These are phyloP conservation scores for Jamesozyma spencerorum DNA, from an alignment of 805 yeast species.

Conservation along the genomic window DNA sequence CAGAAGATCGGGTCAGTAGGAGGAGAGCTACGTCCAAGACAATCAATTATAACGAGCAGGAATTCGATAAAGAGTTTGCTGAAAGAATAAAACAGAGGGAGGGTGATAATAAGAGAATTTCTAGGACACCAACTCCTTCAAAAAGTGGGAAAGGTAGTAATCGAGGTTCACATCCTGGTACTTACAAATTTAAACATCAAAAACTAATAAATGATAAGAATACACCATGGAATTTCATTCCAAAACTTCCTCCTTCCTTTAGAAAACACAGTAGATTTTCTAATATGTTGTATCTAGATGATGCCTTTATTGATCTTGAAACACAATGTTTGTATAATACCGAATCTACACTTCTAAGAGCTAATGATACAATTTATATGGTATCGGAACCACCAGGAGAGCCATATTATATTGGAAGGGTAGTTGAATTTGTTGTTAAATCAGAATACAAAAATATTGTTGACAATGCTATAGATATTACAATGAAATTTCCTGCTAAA, in stretches of 20 bases:
- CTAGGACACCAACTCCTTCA: neutral
- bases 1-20: neutral
- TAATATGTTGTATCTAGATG: conserved; percentile 31
- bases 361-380: conserved; percentile 63
- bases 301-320: conserved; percentile 28
- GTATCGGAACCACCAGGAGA: conserved; percentile 90
- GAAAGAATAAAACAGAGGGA: conserved; percentile 15
- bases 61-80: conserved; percentile 21
- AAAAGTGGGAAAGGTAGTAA: neutral
- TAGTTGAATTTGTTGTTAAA: conserved; percentile 56
- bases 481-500: conserved; percentile 37
- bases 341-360: conserved; percentile 16
- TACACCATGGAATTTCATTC: conserved; percentile 26
- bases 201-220: conserved; percentile 19
- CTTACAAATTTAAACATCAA: conserved; percentile 14
- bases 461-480: conserved; percentile 6
- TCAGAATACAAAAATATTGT: conserved; percentile 15
- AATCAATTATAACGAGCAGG: conserved; percentile 24
- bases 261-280: conserved; percentile 30
- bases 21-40: conserved; percentile 15
- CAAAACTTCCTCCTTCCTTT: conserved; percentile 25
- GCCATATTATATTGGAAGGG: conserved; percentile 81
- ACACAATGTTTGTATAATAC: conserved; percentile 21
- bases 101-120: neutral
- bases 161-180: neutral